Base-by-base conservation (phyloP, 2,329 filamentous ascomycete genomes). In the Trichophyton verrucosum region DNA sequence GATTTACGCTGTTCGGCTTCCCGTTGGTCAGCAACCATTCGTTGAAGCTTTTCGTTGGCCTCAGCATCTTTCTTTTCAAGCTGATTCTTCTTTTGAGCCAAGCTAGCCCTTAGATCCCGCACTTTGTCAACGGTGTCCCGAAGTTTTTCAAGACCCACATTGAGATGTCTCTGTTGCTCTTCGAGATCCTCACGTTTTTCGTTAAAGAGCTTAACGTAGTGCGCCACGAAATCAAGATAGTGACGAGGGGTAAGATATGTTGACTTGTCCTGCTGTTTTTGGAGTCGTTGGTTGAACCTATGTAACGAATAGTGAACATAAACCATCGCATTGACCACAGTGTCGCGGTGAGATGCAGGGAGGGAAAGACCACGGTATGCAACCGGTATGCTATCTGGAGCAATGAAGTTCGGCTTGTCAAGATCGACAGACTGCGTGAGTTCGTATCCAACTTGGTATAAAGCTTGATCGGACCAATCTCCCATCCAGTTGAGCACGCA, bases 401-500 rank as follows among this genome's bases (percentile, higher is more conserved):
- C 89, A 59, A 81, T 79, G 73, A 92, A 99, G 70, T 86, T 91
- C 59, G 88, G 80, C 64, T 91, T 87, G 71, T 99, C 94, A 60
- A 99, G 81, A 72, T 99, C 94, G 62, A 99, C 86, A n/a, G 90
- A 92, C 66, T 95, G 88, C 0, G 95, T 99, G 61, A 99, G 84
- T 74, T 99, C 94, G 64, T 89, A 91, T 24, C 89, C 91, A 64
- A 99, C 95, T 75, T 99, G 95, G 85, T 95, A 99, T 20, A 99
- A 82, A 42, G 94, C 95, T 77, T 99, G 94, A 73, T 99, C 94
- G 59, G 94, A 99, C 94, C 94, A 99, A 76, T 99, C 94, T 65
- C 94, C 94, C 73, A 99, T 96, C 94, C 94, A 99, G 77, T 99
- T 99, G 68, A 99, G 86, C 57, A 99, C 94, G 72, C 94, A 99